Evolutionary conservation across 805 yeast species (phyloP).

Genomic region (Candida quercuum): DNA sequence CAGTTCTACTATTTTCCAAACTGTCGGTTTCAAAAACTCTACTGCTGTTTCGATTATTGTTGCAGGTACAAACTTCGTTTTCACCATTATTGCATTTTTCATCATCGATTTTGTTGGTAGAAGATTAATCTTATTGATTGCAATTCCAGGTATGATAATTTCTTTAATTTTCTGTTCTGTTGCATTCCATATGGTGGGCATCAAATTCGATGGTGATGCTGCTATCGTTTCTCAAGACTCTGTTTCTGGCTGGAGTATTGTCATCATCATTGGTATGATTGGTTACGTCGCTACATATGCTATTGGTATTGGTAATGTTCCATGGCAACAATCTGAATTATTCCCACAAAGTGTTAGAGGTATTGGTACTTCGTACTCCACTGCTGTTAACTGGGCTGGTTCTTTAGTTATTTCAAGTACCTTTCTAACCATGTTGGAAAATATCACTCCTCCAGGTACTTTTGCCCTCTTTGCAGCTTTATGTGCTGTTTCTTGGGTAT

Average conservation of each 20-base stretch:
- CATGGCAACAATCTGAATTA: conserved; percentile 96
- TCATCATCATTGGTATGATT: conserved; percentile 82
- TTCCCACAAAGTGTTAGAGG: conserved; percentile 94
- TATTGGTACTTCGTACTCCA: conserved; percentile 83
- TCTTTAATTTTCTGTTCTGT: conserved; percentile 78
- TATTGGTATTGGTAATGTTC: conserved; percentile 93
- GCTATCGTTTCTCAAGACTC: conserved; percentile 31
- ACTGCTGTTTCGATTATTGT: conserved; percentile 93
- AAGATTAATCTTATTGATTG: conserved; percentile 67
- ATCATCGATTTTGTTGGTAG: conserved; percentile 88
- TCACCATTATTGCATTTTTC: conserved; percentile 80
- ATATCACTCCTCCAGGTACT: conserved; percentile 93
- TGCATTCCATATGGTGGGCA: conserved; percentile 82
- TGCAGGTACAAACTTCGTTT: conserved; percentile 90
- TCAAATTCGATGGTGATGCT: conserved; percentile 45
- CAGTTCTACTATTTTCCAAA: conserved; percentile 85
- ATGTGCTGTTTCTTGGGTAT: conserved; percentile 62
- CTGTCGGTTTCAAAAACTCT: conserved; percentile 83
- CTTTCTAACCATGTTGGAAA: conserved; percentile 88
- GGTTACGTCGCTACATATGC: conserved; percentile 87
- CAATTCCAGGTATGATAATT: conserved; percentile 81
- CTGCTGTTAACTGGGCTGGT: conserved; percentile 95
- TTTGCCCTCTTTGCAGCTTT: conserved; percentile 86
- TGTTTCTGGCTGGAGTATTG: conserved; percentile 80
- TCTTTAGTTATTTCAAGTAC: conserved; percentile 87